Evolutionary conservation across 2,329 filamentous ascomycete species (phyloP).

Genomic region (Magnaporthiopsis incrustans): DNA sequence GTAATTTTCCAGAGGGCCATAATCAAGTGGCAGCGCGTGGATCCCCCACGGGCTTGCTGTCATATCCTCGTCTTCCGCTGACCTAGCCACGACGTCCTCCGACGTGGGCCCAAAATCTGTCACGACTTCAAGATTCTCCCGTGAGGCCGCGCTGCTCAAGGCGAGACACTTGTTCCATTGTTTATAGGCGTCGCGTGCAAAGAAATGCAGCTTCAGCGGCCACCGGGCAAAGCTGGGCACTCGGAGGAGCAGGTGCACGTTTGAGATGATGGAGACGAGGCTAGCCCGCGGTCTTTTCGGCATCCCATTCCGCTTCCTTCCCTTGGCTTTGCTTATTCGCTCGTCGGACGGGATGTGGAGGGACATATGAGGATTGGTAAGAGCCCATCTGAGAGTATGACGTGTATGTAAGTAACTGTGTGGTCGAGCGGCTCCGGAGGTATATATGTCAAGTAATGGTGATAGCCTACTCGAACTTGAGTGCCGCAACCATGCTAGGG

Average conservation of each 20-base stretch:
- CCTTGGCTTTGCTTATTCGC: constrained; percentile 46
- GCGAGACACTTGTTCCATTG: constrained; percentile 58
- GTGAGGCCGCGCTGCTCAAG: constrained; percentile 33
- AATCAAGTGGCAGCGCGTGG: constrained; percentile 46
- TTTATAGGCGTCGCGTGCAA: constrained; percentile 58
- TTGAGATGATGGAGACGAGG: constrained; percentile 63
- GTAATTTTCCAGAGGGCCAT: constrained; percentile 43
- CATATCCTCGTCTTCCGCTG: not conserved
- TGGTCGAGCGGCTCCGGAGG: not conserved
- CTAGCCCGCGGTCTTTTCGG: constrained; percentile 50
- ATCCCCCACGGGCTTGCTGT: constrained; percentile 37
- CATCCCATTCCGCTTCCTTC: constrained; percentile 43
- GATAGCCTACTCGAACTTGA: constrained; percentile 79
- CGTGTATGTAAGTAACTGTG: not conserved
- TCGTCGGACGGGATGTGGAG: constrained; percentile 63
- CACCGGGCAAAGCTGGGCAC: constrained; percentile 74
- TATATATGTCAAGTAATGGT: not conserved
- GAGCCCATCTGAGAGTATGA: constrained; percentile 64
- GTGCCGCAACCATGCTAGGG: constrained; percentile 72
- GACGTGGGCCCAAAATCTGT: constrained; percentile 41
- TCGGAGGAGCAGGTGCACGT: constrained; percentile 71
- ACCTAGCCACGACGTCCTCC: constrained; percentile 8
- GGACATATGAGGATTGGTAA: constrained; percentile 77
- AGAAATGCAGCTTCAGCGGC: constrained; percentile 78
- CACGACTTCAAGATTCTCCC: constrained; percentile 41